A percentile compares a stretch with the other conserved stretches of the same genome.
phyloP scores from a whole-genome alignment of 2,329 filamentous ascomycete genomes.

The Trichothecium sympodiale region DNA sequence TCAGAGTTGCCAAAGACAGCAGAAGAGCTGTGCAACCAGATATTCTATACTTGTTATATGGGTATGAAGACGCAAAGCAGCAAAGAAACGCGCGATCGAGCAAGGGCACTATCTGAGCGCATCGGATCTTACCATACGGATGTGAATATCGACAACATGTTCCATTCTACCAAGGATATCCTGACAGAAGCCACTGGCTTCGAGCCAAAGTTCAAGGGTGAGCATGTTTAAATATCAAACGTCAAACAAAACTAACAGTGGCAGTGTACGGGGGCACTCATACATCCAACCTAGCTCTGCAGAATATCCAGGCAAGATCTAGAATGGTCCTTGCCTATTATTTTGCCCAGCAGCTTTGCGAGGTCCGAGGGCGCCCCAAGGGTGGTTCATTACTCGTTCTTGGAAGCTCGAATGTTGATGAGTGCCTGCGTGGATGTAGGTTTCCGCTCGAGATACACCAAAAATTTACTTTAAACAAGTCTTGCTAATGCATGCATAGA shows the following conservation, averaged over 20 bases:
- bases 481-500: conserved; percentile 3
- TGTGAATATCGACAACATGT: conserved; percentile 6
- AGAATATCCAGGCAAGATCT: conserved; percentile 56
- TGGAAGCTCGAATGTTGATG: conserved; percentile 19
- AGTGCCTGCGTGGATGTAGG: conserved; percentile 6
- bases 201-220: conserved; percentile 25
- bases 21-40: conserved; percentile 40
- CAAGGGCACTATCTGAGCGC: conserved; percentile 4
- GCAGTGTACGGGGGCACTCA: conserved; percentile 41
- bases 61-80: conserved; percentile 18
- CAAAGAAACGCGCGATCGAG: conserved; percentile 38
- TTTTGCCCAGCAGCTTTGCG: conserved; percentile 50
- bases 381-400: conserved; percentile 49
- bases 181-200: conserved; percentile 15
- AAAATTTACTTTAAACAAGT: neutral
- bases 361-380: conserved; percentile 39
- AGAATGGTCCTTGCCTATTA: conserved; percentile 52
- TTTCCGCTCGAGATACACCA: neutral
- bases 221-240: too few species aligned
- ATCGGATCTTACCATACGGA: conserved; percentile 7
- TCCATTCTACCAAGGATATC: conserved; percentile 42
- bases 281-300: conserved; percentile 51
- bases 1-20: conserved; percentile 34
- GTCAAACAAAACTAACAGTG: too few species aligned
- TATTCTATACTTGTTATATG: conserved; percentile 39